These are phyloP conservation scores for Kandelia obovata DNA, from an alignment of 345 rosid genomes.

Conservation along the genomic window DNA sequence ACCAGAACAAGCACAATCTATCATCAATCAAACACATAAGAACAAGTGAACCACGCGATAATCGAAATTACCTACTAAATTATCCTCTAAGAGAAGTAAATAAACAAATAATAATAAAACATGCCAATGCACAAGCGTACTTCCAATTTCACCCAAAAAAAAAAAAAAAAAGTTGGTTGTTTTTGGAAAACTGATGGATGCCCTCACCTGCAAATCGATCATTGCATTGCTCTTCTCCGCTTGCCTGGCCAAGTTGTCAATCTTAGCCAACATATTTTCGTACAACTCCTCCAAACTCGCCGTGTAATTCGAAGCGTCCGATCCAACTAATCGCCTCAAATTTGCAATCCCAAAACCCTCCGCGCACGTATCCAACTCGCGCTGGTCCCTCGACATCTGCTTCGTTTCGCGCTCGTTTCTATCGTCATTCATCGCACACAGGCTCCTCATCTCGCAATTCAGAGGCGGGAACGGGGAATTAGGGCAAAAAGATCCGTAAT, in stretches of 20 bases:
- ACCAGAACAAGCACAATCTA: too few relatives aligned
- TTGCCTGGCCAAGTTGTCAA: constrained; percentile 58
- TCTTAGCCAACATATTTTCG: constrained; percentile 64
- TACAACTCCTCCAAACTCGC: constrained; percentile 66
- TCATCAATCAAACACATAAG: too few relatives aligned
- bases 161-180: too few relatives aligned
- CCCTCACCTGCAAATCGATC: constrained; percentile 58
- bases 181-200: constrained; percentile 45
- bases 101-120: too few relatives aligned
- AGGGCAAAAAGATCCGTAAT: constrained; percentile 68
- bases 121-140: too few relatives aligned
- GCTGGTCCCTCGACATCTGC: constrained; percentile 42
- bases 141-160: too few relatives aligned
- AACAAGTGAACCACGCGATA: too few relatives aligned
- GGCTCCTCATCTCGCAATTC: constrained; percentile 52
- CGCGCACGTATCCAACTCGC: constrained; percentile 45
- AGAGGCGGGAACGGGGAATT: constrained; percentile 53
- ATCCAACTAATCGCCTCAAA: constrained; percentile 61
- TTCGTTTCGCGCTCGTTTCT: constrained; percentile 36
- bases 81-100: too few relatives aligned
- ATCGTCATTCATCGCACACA: constrained; percentile 71
- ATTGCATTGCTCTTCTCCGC: constrained; percentile 64
- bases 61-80: too few relatives aligned
- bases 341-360: constrained; percentile 49
- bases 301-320: constrained; percentile 51